Evolutionary conservation across 257 asterid genomes (phyloP).

Genomic region (Thymus mandschuricus): DNA sequence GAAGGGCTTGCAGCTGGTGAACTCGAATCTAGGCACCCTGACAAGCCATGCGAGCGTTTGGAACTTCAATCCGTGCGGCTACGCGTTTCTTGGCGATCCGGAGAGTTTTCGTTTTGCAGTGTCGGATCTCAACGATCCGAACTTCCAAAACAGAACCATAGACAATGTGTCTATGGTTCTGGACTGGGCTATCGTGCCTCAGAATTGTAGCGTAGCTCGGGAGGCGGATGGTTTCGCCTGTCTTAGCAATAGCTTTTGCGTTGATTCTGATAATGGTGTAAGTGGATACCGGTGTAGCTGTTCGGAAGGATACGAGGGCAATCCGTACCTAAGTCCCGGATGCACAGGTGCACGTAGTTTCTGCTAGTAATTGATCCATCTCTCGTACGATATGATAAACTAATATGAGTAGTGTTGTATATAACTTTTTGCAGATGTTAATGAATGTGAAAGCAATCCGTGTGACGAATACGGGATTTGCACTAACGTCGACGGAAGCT

Average conservation of each 20-base stretch:
- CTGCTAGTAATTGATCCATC: not conserved
- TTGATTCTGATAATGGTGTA: constrained; percentile 42
- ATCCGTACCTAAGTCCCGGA: constrained; percentile 56
- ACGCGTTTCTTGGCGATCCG: constrained; percentile 57
- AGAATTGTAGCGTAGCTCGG: constrained; percentile 41
- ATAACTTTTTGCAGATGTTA: constrained; percentile 39
- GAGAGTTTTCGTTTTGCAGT: constrained; percentile 31
- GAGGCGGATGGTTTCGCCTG: constrained; percentile 41
- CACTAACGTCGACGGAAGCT: constrained; percentile 42
- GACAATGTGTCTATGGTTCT: constrained; percentile 48
- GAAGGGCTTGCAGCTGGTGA: constrained; percentile 43
- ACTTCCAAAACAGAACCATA: constrained; percentile 34
- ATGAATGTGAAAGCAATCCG: constrained; percentile 52
- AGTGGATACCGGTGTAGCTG: constrained; percentile 66
- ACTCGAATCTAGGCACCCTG: not conserved
- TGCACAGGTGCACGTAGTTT: constrained; percentile 41
- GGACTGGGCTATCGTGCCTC: constrained; percentile 61
- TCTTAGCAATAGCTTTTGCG: constrained; percentile 40
- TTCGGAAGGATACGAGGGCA: constrained; percentile 51
- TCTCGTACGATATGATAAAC: not conserved
- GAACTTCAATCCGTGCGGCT: constrained; percentile 48
- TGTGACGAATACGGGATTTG: constrained; percentile 50
- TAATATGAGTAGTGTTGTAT: not conserved
- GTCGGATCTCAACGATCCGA: constrained; percentile 33
- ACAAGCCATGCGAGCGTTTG: constrained; percentile 9